Evolutionary conservation across 1,139 yeast genomes (phyloP).

Genomic region (Candida sp.): DNA sequence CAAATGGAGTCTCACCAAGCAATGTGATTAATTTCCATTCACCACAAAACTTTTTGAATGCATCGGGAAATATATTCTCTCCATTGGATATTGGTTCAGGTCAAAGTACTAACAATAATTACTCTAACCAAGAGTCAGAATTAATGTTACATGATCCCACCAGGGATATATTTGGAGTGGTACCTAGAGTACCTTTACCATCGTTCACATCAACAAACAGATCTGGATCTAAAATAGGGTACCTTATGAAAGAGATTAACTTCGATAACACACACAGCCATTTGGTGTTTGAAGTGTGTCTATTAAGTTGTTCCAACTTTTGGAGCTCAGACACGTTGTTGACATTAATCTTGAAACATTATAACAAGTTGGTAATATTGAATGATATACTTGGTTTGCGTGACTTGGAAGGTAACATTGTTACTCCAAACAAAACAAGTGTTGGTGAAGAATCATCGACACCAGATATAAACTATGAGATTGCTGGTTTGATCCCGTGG

Average conservation of each 20-base stretch:
- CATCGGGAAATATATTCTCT: conserved; percentile 33
- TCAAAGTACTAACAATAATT: conserved; percentile 2
- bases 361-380: conserved; percentile 59
- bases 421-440: conserved; percentile 1
- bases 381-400: conserved; percentile 38
- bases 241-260: conserved; percentile 42
- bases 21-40: conserved; percentile 30
- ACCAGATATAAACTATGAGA: conserved; percentile 16
- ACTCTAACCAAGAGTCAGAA: conserved; percentile 23
- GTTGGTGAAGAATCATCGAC: background rate
- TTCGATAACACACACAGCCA: background rate
- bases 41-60: conserved; percentile 38
- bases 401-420: conserved; percentile 18
- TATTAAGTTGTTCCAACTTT: conserved; percentile 67
- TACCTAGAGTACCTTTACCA: conserved; percentile 61
- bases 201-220: conserved; percentile 70
- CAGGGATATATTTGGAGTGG: conserved; percentile 61
- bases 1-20: conserved; percentile 27
- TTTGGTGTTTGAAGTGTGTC: conserved; percentile 54
- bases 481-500: conserved; percentile 60
- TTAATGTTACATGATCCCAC: conserved; percentile 44
- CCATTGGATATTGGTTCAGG: conserved; percentile 21
- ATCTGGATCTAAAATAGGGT: conserved; percentile 70
- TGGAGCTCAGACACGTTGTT: conserved; percentile 55
- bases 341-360: conserved; percentile 61